A percentile compares a stretch with the other conserved stretches of the same genome.
Conservation (phyloP, 2,329 filamentous ascomycete genomes). For the Colletotrichum godetiae region DNA sequence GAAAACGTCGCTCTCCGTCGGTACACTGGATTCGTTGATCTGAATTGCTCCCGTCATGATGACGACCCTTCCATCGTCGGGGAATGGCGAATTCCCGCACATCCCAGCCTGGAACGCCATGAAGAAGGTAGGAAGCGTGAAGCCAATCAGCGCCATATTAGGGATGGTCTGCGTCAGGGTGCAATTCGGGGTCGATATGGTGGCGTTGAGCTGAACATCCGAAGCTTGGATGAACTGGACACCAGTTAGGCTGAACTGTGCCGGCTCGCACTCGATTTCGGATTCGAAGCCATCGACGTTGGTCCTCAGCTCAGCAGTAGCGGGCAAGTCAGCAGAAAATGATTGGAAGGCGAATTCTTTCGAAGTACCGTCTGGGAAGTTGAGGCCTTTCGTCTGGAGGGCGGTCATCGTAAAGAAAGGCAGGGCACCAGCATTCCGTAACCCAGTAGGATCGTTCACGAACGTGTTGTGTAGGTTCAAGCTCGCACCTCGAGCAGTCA, state of each 20-base stretch:
- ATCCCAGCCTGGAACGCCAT: slow-evolving; percentile 38
- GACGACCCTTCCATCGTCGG: slow-evolving; percentile 40
- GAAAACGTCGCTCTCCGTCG: background rate
- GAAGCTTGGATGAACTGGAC: slow-evolving; percentile 37
- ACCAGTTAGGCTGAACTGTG: slow-evolving; percentile 40
- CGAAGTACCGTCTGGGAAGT: slow-evolving; percentile 47
- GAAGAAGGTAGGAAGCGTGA: slow-evolving; percentile 36
- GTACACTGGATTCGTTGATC: slow-evolving; percentile 31
- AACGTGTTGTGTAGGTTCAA: slow-evolving; percentile 45
- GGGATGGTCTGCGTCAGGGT: slow-evolving; percentile 38
- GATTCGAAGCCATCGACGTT: slow-evolving; percentile 49
- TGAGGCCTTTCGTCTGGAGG: slow-evolving; percentile 41
- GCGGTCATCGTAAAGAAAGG: slow-evolving; percentile 48
- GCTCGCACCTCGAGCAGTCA: slow-evolving; percentile 38
- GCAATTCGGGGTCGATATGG: slow-evolving; percentile 39
- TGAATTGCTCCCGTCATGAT: slow-evolving; percentile 39
- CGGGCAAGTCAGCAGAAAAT: slow-evolving; percentile 42
- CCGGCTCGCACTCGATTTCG: slow-evolving; percentile 46
- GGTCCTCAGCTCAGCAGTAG: slow-evolving; percentile 42
- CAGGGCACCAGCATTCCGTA: slow-evolving; percentile 41
- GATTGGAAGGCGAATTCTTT: slow-evolving; percentile 48
- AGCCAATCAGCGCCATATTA: slow-evolving; percentile 28
- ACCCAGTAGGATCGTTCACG: slow-evolving; percentile 39
- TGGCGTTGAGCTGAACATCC: slow-evolving; percentile 43
- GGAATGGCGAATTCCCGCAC: slow-evolving; percentile 36